Evolutionary conservation across 352 stramenopile species (phyloP), one percentile per base, ranked within the genome.

Genomic region (Phytophthora podocarpi): DNA sequence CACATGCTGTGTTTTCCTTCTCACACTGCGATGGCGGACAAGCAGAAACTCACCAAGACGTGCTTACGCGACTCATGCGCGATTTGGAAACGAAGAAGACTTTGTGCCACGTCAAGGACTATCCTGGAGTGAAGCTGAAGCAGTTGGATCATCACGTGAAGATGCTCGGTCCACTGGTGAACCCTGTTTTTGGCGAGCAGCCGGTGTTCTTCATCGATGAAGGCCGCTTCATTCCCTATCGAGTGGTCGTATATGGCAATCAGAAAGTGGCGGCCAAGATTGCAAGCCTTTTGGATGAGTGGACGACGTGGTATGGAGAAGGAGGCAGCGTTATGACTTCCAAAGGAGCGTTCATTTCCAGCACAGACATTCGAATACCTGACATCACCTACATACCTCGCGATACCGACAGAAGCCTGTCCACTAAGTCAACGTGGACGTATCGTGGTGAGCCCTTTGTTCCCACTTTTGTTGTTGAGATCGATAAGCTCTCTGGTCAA

Each of bases 201-300:
- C 43, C 18, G 30, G 39, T 31, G 7, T 67, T 76, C 24, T 72
- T 62, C 53, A 62, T 76, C 35, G 63, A 72, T 48, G 43, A 74
- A 60, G 49, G 40, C 10, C 27, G 18, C 20, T 73, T 67, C 16
- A 34, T 48, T 3, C 63, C 58, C 1, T 61, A 45, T 52, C 49
- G 34, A 60, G 56, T 53, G 31, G 37, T 56, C 3, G 50, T 59
- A 24, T 56, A 59, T 23, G 60, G 54, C 47, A 59, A 42, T 16
- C 21, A 43, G 31, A 54, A 54, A 36, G 37, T 74, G 54, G 49
- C 31, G 7, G 4, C 8, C 13, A 24, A 48, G 42, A 61, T 61
- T 9, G 39, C 21, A 39, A 46, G 1, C 1, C 26, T 26, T 1
- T 26, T 52, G 10, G 9, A 21, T 16, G 7, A 40, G 1, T 67